Conservation (phyloP, 371 early-diverging fungal genomes). For the Haplosporangium sp. region DNA sequence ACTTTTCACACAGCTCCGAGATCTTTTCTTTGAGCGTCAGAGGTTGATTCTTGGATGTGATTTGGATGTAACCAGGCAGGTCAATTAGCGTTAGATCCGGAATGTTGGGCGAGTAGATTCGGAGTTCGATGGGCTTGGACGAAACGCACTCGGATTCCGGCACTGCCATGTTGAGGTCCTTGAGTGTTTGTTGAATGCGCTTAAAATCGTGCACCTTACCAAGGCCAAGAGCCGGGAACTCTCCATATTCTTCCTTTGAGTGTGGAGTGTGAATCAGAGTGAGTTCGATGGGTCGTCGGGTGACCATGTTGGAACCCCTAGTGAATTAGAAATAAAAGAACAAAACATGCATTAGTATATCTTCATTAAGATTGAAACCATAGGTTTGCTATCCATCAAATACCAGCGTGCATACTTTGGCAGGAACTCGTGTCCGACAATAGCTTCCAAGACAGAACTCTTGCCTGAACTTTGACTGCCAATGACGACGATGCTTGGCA, state of each 20-base stretch:
- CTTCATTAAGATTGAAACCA: no score
- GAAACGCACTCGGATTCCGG: constrained; percentile 94
- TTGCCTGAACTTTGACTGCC: constrained; percentile 99
- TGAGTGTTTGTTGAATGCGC: constrained; percentile 89
- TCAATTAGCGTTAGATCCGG: constrained; percentile 98
- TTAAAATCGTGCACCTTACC: constrained; percentile 89
- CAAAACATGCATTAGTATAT: not conserved
- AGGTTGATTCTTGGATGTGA: constrained; percentile 96
- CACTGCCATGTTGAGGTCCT: constrained; percentile 94
- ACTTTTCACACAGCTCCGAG: constrained; percentile 92
- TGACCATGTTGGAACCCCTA: constrained; percentile 98
- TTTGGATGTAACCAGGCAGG: constrained; percentile 98
- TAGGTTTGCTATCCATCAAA: no score
- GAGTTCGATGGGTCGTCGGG: constrained; percentile 98
- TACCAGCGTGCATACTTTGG: constrained; percentile 81
- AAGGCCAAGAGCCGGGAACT: constrained; percentile 92
- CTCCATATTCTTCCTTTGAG: constrained; percentile 89
- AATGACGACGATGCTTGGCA: constrained; percentile 98
- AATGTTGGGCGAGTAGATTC: constrained; percentile 93
- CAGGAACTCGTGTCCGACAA: constrained; percentile 97
- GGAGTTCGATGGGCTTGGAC: constrained; percentile 92
- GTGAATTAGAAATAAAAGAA: constrained; percentile 1
- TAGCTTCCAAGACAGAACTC: constrained; percentile 98
- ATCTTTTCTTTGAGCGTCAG: constrained; percentile 92
- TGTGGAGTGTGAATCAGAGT: constrained; percentile 95